Evolutionary conservation across 2,329 filamentous ascomycete genomes (phyloP).

Genomic region (Cladobotryum mycophilum): DNA sequence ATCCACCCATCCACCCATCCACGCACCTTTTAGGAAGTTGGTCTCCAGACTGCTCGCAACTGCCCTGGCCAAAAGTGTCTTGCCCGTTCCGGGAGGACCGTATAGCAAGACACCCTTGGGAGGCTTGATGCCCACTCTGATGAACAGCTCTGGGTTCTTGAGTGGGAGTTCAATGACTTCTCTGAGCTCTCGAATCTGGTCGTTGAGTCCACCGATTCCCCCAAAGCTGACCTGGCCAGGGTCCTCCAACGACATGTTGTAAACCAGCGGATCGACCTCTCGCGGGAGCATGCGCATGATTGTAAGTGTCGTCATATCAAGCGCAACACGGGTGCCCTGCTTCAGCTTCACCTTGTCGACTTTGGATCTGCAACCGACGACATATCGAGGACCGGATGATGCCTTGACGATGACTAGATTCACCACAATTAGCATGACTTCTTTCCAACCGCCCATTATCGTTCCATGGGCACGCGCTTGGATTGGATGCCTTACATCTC

Average conservation of each 20-base stretch:
- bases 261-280: slow-evolving; percentile 96
- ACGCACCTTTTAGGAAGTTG: slow-evolving; percentile 90
- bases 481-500: slow-evolving; percentile 63
- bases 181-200: slow-evolving; percentile 93
- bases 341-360: slow-evolving; percentile 97
- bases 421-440: slow-evolving; percentile 7
- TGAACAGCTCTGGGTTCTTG: slow-evolving; percentile 97
- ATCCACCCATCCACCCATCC: neutral
- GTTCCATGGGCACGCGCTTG: neutral
- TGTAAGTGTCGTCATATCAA: slow-evolving; percentile 98
- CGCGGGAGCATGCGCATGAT: slow-evolving; percentile 99
- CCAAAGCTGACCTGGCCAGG: slow-evolving; percentile 96
- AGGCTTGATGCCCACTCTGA: slow-evolving; percentile 96
- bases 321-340: slow-evolving; percentile 93
- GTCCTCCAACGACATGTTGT: slow-evolving; percentile 99
- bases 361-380: slow-evolving; percentile 96
- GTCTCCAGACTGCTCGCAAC: slow-evolving; percentile 96
- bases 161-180: slow-evolving; percentile 97
- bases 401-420: slow-evolving; percentile 90
- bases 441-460: neutral
- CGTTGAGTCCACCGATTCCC: slow-evolving; percentile 94
- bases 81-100: slow-evolving; percentile 92
- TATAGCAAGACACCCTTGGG: slow-evolving; percentile 96
- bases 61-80: slow-evolving; percentile 88
- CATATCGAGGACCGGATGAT: slow-evolving; percentile 93